These are phyloP conservation scores for Punica granatum DNA, from an alignment of 345 rosid species.

Conservation along the genomic window DNA sequence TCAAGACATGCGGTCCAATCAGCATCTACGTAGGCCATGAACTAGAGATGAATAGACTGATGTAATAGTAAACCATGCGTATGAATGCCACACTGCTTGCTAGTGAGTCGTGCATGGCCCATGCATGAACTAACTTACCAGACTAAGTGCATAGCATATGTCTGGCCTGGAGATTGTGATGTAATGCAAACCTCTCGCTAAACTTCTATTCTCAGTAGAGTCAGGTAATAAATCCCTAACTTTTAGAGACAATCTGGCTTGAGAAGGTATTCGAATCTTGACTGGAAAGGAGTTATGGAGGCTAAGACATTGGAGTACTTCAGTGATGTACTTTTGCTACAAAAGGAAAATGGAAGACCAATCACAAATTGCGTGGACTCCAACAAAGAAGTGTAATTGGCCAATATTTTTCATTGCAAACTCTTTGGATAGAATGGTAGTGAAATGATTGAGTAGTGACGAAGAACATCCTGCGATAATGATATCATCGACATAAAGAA, in stretches of 20 bases:
- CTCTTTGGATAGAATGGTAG: too few relatives aligned
- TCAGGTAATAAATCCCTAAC: not conserved
- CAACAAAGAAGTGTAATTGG: not conserved
- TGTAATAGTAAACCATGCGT: not conserved
- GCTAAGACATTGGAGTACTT: not conserved
- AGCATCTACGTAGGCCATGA: not conserved
- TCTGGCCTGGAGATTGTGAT: not conserved
- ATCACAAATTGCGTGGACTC: not conserved
- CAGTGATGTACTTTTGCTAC: not conserved
- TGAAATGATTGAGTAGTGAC: not conserved
- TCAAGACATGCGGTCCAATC: not conserved
- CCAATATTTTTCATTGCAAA: conserved; percentile 4
- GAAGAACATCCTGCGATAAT: not conserved
- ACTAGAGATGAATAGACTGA: too few relatives aligned
- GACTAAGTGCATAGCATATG: not conserved
- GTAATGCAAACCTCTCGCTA: not conserved
- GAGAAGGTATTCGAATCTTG: not conserved
- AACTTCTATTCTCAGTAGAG: not conserved
- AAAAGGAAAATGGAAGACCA: not conserved
- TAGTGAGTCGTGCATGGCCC: not conserved
- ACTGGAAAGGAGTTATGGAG: not conserved
- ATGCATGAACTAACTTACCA: conserved; percentile 1
- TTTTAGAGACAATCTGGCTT: not conserved
- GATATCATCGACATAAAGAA: not conserved
- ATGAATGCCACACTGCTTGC: not conserved